A percentile compares a stretch with the other conserved stretches of the same genome.
Evolutionary conservation across 192 early-diverging fungal species (phyloP).

Genomic region (Coemansia sp.): DNA sequence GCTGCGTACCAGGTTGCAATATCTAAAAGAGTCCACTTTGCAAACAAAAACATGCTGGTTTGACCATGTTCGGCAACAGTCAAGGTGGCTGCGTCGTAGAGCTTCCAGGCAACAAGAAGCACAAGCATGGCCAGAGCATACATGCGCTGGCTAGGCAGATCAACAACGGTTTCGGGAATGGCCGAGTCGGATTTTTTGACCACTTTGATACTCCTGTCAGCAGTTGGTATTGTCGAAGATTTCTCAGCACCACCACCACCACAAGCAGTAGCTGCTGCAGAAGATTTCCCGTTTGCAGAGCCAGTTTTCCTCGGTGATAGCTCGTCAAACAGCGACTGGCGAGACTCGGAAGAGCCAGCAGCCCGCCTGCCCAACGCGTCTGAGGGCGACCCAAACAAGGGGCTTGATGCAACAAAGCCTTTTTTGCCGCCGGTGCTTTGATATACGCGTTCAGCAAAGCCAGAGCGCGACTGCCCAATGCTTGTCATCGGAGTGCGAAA

Average conservation of each 20-base stretch:
- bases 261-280: background rate
- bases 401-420: background rate
- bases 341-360: background rate
- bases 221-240: background rate
- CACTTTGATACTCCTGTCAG: background rate
- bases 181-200: conserved; percentile 21
- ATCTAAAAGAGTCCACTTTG: conserved; percentile 48
- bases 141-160: conserved; percentile 48
- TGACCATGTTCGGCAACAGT: conserved; percentile 11
- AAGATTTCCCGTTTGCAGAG: no score
- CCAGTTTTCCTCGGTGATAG: background rate
- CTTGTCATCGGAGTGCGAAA: conserved; percentile 5
- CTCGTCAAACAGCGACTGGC: background rate
- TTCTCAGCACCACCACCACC: background rate
- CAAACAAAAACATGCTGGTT: conserved; percentile 36
- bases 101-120: conserved; percentile 40
- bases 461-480: conserved; percentile 11
- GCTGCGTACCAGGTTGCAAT: conserved; percentile 25
- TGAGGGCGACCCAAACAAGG: background rate
- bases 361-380: background rate
- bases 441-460: conserved; percentile 50
- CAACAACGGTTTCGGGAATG: conserved; percentile 33
- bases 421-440: conserved; percentile 28
- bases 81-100: conserved; percentile 30
- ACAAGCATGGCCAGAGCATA: conserved; percentile 29